These are phyloP conservation scores for Sugiyamaella boreocaroliniensis DNA, from an alignment of 805 yeast species.

Conservation along the genomic window DNA sequence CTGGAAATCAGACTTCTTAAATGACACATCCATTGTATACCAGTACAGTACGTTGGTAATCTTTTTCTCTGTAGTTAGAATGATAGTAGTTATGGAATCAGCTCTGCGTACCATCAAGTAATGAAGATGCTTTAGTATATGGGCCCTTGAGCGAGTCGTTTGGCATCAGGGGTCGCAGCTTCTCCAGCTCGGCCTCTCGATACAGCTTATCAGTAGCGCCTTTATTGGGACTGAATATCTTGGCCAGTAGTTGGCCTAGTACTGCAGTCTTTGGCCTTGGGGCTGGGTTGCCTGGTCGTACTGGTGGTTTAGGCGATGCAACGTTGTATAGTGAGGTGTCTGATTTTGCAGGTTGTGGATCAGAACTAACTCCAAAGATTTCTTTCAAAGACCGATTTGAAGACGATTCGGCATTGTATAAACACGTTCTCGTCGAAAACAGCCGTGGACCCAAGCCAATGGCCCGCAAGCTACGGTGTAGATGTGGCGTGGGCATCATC, in stretches of 20 bases:
- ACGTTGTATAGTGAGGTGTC: not conserved
- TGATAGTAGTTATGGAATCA: not conserved
- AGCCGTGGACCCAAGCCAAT: not conserved
- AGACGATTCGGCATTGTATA: not conserved
- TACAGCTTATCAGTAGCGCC: not conserved
- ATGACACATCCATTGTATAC: conserved; percentile 28
- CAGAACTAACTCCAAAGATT: not conserved
- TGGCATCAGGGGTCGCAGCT: not conserved
- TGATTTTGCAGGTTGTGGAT: not conserved
- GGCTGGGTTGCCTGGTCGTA: not conserved
- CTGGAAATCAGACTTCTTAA: conserved; percentile 27
- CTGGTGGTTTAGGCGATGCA: not conserved
- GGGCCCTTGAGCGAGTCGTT: too few relatives aligned
- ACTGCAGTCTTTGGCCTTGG: not conserved
- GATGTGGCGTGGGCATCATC: too few relatives aligned
- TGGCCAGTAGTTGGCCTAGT: not conserved
- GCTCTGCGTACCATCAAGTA: not conserved
- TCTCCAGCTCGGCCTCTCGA: not conserved
- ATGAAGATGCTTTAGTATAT: not conserved
- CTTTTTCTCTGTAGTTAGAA: not conserved
- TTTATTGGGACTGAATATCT: not conserved
- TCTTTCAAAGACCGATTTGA: not conserved
- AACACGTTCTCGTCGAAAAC: not conserved
- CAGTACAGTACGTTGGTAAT: conserved; percentile 28
- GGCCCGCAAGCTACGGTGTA: too few relatives aligned